These are phyloP conservation scores for Xylogone sp. DNA, from an alignment of 2,329 filamentous ascomycete genomes.

Conservation along the genomic window DNA sequence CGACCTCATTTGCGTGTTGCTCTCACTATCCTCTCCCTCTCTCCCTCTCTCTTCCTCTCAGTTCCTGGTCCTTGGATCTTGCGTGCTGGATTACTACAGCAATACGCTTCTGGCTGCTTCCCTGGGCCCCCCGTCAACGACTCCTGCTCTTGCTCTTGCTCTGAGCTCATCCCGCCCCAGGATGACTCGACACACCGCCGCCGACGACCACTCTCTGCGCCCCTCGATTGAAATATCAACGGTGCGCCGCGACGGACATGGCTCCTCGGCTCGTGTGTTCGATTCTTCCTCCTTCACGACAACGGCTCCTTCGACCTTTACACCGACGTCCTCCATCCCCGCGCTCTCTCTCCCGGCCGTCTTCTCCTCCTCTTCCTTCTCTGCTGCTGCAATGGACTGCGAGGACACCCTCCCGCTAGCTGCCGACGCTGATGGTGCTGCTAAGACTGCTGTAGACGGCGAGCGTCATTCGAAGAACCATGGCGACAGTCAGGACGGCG, in stretches of 20 bases:
- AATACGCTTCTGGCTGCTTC: too few species aligned
- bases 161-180: neutral
- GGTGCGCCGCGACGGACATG: slow-evolving; percentile 7
- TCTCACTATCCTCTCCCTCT: too few species aligned
- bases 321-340: neutral
- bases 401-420: neutral
- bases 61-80: too few species aligned
- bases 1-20: too few species aligned
- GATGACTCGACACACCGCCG: neutral
- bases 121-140: too few species aligned
- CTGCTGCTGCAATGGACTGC: neutral
- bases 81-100: too few species aligned
- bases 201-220: slow-evolving; percentile 6
- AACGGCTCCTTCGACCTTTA: neutral
- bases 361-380: neutral
- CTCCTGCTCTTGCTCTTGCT: too few species aligned
- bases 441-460: slow-evolving; percentile 6
- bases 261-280: neutral
- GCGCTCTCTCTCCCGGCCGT: neutral
- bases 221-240: slow-evolving; percentile 22
- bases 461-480: slow-evolving; percentile 21
- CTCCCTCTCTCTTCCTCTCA: too few species aligned
- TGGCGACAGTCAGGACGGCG: slow-evolving; percentile 18
- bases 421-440: neutral
- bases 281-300: neutral